phyloP scores from a whole-genome alignment of 257 asterid species.

The Dorcoceras hygrometricum region DNA sequence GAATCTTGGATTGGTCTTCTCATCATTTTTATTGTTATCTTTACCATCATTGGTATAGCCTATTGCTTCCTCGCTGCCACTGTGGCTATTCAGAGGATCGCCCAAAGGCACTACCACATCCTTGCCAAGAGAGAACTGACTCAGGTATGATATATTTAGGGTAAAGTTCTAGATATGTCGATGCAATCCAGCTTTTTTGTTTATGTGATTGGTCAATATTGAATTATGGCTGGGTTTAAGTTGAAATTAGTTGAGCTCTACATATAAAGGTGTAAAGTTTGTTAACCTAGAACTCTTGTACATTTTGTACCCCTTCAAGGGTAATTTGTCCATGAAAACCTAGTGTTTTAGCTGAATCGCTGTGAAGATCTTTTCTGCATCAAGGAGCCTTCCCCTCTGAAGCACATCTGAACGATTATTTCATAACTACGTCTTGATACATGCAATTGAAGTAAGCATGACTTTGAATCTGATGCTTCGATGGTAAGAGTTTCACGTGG shows the following conservation, averaged over 20 bases:
- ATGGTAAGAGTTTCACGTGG: neutral
- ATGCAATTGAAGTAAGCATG: neutral
- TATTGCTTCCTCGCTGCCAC: constrained; percentile 59
- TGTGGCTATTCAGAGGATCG: constrained; percentile 56
- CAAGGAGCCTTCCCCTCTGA: neutral
- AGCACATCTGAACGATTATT: neutral
- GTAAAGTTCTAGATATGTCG: neutral
- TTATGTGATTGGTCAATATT: neutral
- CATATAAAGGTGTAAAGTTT: too few relatives aligned
- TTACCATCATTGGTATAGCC: constrained; percentile 57
- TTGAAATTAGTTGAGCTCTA: neutral
- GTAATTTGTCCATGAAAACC: neutral
- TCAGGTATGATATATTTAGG: constrained; percentile 31
- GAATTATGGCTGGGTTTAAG: neutral
- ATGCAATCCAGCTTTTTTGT: neutral
- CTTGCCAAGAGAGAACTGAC: constrained; percentile 59
- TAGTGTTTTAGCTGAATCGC: neutral
- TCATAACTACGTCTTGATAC: neutral
- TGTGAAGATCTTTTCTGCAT: neutral
- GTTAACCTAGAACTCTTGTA: neutral
- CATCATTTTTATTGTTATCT: constrained; percentile 44
- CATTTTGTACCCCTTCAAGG: neutral
- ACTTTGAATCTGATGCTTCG: neutral
- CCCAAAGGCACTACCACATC: constrained; percentile 62
- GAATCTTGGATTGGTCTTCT: constrained; percentile 53